Evolutionary conservation across 208 protist genomes (phyloP).

Genomic region (Trichomonas vaginalis): DNA sequence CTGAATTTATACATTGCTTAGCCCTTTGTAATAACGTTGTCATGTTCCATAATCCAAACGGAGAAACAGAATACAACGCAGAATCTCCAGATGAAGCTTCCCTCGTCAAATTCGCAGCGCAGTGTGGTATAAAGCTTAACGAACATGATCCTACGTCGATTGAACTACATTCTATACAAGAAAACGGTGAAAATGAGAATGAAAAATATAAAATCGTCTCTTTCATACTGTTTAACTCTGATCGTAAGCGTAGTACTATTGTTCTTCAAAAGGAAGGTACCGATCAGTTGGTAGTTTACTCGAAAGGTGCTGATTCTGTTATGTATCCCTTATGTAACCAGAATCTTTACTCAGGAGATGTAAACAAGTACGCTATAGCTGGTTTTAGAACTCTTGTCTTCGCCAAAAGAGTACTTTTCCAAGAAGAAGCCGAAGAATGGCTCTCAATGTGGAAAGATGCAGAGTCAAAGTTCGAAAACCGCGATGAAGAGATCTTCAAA

Average conservation of each 20-base stretch:
- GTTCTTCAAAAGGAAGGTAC: neutral
- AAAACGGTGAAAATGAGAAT: neutral
- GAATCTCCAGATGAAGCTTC: neutral
- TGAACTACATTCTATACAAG: neutral
- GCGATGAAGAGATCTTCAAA: neutral
- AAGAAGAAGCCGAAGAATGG: neutral
- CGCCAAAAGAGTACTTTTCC: neutral
- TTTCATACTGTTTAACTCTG: conserved; percentile 59
- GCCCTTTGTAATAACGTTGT: neutral
- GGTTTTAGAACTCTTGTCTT: neutral
- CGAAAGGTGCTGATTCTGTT: neutral
- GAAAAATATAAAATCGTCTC: neutral
- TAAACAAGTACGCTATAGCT: neutral
- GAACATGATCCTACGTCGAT: neutral
- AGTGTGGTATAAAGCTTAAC: neutral
- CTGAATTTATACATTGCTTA: neutral
- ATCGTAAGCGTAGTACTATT: conserved; percentile 27
- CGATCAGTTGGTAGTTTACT: neutral
- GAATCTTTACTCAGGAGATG: neutral
- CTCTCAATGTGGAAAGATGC: neutral
- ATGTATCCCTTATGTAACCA: neutral
- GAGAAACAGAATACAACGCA: neutral
- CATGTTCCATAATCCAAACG: neutral
- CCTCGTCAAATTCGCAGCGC: neutral
- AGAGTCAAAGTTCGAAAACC: neutral